Evolutionary conservation across 768 basidiomycete species (phyloP).

Genomic region (Russula ochroleuca): DNA sequence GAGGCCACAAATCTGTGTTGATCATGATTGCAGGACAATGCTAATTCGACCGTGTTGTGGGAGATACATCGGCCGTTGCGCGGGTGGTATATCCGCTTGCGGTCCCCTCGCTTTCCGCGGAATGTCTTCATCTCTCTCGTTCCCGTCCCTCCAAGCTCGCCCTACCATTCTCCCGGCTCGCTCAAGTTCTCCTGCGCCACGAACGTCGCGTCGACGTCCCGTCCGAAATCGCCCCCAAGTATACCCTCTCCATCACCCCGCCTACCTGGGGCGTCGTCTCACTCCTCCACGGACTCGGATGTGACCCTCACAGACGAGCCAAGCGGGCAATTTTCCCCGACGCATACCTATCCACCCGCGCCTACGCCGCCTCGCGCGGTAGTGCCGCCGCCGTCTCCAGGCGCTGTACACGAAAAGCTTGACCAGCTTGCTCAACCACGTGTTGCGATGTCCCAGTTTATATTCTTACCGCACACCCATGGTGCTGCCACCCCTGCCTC

Average conservation of each 20-base stretch:
- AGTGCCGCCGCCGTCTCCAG: conserved; percentile 33
- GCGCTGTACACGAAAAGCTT: conserved; percentile 34
- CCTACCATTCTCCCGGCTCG: conserved; percentile 34
- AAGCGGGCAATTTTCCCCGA: conserved; percentile 24
- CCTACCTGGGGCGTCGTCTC: conserved; percentile 15
- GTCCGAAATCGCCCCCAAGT: background rate
- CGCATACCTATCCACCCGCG: conserved; percentile 39
- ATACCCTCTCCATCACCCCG: conserved; percentile 8
- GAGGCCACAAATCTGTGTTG: background rate
- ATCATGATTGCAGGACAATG: conserved; percentile 49
- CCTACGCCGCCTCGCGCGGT: conserved; percentile 32
- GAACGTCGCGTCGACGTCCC: conserved; percentile 20
- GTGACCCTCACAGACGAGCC: conserved; percentile 31
- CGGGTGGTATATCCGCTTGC: conserved; percentile 81
- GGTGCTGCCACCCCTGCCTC: conserved; percentile 27
- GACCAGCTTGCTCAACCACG: conserved; percentile 27
- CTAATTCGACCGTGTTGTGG: conserved; percentile 65
- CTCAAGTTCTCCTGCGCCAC: conserved; percentile 39
- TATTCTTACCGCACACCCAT: conserved; percentile 34
- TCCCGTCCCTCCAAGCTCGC: conserved; percentile 34
- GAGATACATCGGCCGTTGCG: conserved; percentile 72
- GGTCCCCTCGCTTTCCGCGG: conserved; percentile 65
- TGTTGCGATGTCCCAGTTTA: conserved; percentile 31
- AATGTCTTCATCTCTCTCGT: conserved; percentile 37
- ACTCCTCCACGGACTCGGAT: conserved; percentile 32